Evolutionary conservation across 306 rosid species (phyloP).

Genomic region (Prunus salicina): DNA sequence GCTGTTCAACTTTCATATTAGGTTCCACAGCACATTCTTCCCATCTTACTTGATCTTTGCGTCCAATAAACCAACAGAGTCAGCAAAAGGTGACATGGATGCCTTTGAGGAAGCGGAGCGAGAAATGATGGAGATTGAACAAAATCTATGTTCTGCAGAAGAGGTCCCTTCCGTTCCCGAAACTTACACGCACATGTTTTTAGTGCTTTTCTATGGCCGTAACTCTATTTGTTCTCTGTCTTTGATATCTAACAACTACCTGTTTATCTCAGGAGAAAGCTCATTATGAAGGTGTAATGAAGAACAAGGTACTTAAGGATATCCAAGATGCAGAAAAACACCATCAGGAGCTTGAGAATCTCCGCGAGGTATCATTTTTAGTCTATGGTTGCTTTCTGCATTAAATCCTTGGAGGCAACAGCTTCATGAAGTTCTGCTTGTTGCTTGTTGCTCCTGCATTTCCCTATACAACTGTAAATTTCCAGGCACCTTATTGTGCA

Average conservation of each 20-base stretch:
- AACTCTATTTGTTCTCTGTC: background rate
- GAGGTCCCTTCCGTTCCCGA: constrained; percentile 34
- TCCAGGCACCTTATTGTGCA: background rate
- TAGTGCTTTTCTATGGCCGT: background rate
- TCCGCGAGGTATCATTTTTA: constrained; percentile 47
- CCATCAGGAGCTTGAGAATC: constrained; percentile 42
- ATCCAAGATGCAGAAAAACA: constrained; percentile 56
- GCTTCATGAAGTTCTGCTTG: background rate
- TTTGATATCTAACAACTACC: background rate
- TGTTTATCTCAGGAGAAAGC: constrained; percentile 49
- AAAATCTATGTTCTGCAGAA: constrained; percentile 42
- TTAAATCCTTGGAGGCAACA: background rate
- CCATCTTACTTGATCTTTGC: constrained; percentile 13
- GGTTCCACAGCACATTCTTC: constrained; percentile 18
- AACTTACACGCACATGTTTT: background rate
- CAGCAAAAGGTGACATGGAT: constrained; percentile 58
- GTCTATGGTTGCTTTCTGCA: background rate
- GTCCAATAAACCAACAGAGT: constrained; percentile 44
- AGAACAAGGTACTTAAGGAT: constrained; percentile 47
- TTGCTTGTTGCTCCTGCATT: background rate
- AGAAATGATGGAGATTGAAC: constrained; percentile 59
- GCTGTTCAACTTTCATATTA: constrained; percentile 11
- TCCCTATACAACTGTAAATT: background rate
- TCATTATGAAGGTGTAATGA: constrained; percentile 71
- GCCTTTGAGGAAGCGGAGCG: constrained; percentile 63